Conservation (phyloP, 2,329 filamentous ascomycete species). For the Talaromyces sp. region DNA sequence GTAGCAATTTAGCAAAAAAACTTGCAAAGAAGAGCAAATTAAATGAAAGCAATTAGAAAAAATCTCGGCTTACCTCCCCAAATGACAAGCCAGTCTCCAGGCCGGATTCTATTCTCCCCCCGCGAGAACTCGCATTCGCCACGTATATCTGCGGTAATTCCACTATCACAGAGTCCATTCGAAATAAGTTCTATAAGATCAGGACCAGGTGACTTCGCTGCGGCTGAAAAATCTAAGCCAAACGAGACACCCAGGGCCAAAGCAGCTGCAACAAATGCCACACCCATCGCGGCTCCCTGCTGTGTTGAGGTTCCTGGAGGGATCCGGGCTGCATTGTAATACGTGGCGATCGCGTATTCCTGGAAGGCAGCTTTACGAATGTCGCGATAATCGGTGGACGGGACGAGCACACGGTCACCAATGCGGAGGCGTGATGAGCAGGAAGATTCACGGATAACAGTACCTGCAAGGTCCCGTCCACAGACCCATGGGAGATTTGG, state of each 20-base stretch:
- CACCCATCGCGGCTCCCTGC: conserved; percentile 58
- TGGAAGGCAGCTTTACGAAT: conserved; percentile 66
- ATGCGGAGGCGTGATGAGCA: conserved; percentile 45
- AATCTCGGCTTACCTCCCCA: conserved; percentile 54
- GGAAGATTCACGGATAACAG: conserved; percentile 47
- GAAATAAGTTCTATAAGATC: not conserved
- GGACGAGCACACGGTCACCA: conserved; percentile 45
- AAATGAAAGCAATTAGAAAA: too few species aligned
- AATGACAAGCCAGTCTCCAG: conserved; percentile 64
- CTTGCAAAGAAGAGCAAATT: not conserved
- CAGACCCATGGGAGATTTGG: conserved; percentile 63
- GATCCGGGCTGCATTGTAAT: conserved; percentile 60
- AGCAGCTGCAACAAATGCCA: conserved; percentile 64
- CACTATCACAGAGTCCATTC: not conserved
- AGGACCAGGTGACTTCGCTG: not conserved
- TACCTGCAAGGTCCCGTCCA: conserved; percentile 61
- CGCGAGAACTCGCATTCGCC: conserved; percentile 55
- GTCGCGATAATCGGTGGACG: conserved; percentile 69
- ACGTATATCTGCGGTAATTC: not conserved
- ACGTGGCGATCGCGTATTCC: conserved; percentile 60
- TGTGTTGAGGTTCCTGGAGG: conserved; percentile 49
- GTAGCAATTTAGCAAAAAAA: not conserved
- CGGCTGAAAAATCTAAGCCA: conserved; percentile 54
- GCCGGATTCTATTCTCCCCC: conserved; percentile 46
- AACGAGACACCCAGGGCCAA: conserved; percentile 63